These are phyloP conservation scores for Salix koriyanagi DNA, from an alignment of 345 rosid genomes.

Conservation along the genomic window DNA sequence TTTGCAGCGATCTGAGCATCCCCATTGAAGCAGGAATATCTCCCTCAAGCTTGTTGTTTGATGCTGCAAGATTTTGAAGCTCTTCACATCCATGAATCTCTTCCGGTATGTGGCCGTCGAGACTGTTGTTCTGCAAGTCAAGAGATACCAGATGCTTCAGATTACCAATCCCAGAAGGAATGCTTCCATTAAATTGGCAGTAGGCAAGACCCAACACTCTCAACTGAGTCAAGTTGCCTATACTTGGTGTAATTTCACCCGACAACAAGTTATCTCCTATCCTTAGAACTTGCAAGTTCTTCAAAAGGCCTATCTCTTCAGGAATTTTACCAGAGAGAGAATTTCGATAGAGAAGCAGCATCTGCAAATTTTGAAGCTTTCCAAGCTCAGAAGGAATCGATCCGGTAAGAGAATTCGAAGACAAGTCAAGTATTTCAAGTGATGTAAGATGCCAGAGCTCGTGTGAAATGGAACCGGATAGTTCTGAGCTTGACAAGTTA, in stretches of 20 bases:
- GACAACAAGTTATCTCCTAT: constrained; percentile 59
- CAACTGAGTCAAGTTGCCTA: constrained; percentile 62
- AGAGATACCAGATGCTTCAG: constrained; percentile 47
- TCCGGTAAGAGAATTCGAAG: constrained; percentile 54
- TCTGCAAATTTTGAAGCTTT: constrained; percentile 56
- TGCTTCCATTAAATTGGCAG: constrained; percentile 59
- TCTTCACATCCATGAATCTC: constrained; percentile 43
- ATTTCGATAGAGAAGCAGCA: constrained; percentile 59
- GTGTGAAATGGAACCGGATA: constrained; percentile 58
- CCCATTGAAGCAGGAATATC: constrained; percentile 52
- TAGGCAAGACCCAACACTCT: constrained; percentile 51
- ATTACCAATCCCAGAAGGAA: constrained; percentile 71
- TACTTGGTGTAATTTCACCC: constrained; percentile 48
- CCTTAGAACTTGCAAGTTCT: constrained; percentile 54
- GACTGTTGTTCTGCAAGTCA: constrained; percentile 53
- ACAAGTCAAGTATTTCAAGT: constrained; percentile 64
- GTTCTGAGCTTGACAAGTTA: constrained; percentile 56
- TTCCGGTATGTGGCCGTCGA: constrained; percentile 58
- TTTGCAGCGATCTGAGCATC: constrained; percentile 45
- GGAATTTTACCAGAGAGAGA: constrained; percentile 68
- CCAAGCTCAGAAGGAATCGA: constrained; percentile 58
- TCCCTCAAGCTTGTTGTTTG: constrained; percentile 68
- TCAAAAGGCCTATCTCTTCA: constrained; percentile 49
- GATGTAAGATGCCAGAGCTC: constrained; percentile 44
- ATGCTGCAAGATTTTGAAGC: constrained; percentile 49